These are phyloP conservation scores for Penicillium sp. DNA, from an alignment of 2,329 filamentous ascomycete genomes.

Conservation along the genomic window DNA sequence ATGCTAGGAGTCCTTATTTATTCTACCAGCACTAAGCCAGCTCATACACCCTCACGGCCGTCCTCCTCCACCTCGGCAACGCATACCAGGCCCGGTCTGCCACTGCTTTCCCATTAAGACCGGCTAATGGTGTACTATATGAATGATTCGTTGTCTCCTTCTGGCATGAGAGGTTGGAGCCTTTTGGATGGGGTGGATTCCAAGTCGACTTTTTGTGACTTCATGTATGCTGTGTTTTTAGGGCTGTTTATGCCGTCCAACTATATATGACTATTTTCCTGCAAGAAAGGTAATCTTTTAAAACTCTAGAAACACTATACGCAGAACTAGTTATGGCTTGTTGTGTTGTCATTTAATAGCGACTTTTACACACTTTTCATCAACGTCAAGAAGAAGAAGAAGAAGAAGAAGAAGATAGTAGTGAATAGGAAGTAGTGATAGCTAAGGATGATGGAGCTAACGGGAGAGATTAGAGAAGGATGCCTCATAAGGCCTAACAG, in stretches of 20 bases:
- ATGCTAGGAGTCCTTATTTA: slow-evolving; percentile 11
- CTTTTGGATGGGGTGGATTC: slow-evolving; percentile 13
- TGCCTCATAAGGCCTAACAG: too few relatives aligned
- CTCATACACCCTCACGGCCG: slow-evolving; percentile 14
- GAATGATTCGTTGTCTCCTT: slow-evolving; percentile 5
- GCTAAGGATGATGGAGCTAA: too few relatives aligned
- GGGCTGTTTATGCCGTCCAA: slow-evolving; percentile 6
- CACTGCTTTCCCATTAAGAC: slow-evolving; percentile 19
- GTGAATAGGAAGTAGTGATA: too few relatives aligned
- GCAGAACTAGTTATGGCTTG: too few relatives aligned
- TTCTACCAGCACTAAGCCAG: slow-evolving; percentile 23
- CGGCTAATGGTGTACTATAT: background rate
- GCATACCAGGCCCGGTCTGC: slow-evolving; percentile 22
- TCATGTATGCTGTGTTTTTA: slow-evolving; percentile 12
- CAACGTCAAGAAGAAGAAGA: too few relatives aligned
- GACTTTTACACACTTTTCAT: too few relatives aligned
- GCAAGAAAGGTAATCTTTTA: background rate
- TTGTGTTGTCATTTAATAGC: too few relatives aligned
- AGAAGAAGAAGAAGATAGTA: too few relatives aligned
- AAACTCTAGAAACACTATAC: background rate
- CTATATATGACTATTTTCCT: slow-evolving; percentile 5
- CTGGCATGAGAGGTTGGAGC: slow-evolving; percentile 7
- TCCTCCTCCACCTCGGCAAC: slow-evolving; percentile 20
- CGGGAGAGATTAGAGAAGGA: too few relatives aligned
- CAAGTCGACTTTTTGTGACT: slow-evolving; percentile 3